Percentiles rank a stretch among this genome's conserved stretches.
These are phyloP conservation scores for Aspergillus panamensis DNA, from an alignment of 495 filamentous ascomycete genomes.

Conservation along the genomic window DNA sequence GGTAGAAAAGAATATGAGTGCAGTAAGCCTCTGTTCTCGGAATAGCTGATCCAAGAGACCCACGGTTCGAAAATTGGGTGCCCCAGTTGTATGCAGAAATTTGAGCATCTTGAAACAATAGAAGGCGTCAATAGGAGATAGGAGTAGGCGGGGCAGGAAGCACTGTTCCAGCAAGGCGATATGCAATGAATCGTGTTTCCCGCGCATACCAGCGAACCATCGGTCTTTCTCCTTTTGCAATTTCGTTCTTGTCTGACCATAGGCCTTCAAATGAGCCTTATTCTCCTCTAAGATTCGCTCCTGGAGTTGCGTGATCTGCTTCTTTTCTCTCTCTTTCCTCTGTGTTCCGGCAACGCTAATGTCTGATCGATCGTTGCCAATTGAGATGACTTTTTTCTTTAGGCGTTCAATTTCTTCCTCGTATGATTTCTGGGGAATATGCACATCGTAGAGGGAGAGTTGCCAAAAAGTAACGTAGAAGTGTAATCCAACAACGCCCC, in stretches of 20 bases:
- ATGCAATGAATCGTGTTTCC: conserved; percentile 64
- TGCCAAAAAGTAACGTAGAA: conserved; percentile 96
- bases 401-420: conserved; percentile 62
- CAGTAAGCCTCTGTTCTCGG: conserved; percentile 68
- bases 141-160: conserved; percentile 76
- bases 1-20: conserved; percentile 82
- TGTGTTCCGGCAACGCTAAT: conserved; percentile 58
- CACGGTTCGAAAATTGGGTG: conserved; percentile 83
- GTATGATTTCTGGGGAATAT: conserved; percentile 69
- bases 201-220: conserved; percentile 66
- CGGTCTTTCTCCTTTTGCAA: conserved; percentile 72
- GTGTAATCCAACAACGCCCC: conserved; percentile 62
- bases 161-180: conserved; percentile 82
- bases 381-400: conserved; percentile 54
- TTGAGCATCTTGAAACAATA: conserved; percentile 82
- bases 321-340: conserved; percentile 62
- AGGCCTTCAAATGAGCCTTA: conserved; percentile 60
- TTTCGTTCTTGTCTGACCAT: conserved; percentile 58
- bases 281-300: conserved; percentile 67
- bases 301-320: conserved; percentile 54
- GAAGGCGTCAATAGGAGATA: conserved; percentile 82
- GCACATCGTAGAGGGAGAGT: conserved; percentile 74
- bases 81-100: conserved; percentile 75
- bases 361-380: conserved; percentile 70
- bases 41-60: conserved; percentile 82